phyloP scores from a whole-genome alignment of 768 basidiomycete genomes.

The Phaeotremella fagi region DNA sequence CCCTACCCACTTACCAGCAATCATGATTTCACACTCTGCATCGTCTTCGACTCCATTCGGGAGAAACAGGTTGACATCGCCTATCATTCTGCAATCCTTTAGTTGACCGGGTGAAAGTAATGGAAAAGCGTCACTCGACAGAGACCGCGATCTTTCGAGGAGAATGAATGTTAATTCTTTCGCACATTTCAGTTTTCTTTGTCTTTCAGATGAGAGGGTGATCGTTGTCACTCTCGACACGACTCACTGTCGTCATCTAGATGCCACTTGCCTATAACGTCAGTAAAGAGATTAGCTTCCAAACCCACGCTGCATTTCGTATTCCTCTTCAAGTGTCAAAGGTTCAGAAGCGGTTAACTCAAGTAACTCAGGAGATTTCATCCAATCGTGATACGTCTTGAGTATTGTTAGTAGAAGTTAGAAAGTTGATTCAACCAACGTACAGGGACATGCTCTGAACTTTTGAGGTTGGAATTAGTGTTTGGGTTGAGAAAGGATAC shows the following conservation, averaged over 20 bases:
- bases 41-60: constrained; percentile 60
- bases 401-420: not conserved
- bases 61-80: constrained; percentile 88
- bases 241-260: constrained; percentile 71
- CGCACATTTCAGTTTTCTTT: not conserved
- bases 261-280: constrained; percentile 69
- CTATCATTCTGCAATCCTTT: constrained; percentile 64
- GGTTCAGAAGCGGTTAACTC: constrained; percentile 80
- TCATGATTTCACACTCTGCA: constrained; percentile 88
- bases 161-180: constrained; percentile 85
- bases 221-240: not conserved
- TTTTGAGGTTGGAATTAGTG: no score
- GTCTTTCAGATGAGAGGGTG: no score
- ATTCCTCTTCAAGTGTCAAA: constrained; percentile 71
- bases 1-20: constrained; percentile 66
- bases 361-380: constrained; percentile 68
- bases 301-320: constrained; percentile 76
- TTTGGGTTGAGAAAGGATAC: no score
- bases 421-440: constrained; percentile 1
- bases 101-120: constrained; percentile 32
- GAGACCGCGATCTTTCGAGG: constrained; percentile 53
- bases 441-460: constrained; percentile 53
- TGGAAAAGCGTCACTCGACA: constrained; percentile 15
- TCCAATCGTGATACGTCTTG: constrained; percentile 84
- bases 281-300: not conserved